These are phyloP conservation scores for Purshia tridentata DNA, from an alignment of 306 rosid species.

Conservation along the genomic window DNA sequence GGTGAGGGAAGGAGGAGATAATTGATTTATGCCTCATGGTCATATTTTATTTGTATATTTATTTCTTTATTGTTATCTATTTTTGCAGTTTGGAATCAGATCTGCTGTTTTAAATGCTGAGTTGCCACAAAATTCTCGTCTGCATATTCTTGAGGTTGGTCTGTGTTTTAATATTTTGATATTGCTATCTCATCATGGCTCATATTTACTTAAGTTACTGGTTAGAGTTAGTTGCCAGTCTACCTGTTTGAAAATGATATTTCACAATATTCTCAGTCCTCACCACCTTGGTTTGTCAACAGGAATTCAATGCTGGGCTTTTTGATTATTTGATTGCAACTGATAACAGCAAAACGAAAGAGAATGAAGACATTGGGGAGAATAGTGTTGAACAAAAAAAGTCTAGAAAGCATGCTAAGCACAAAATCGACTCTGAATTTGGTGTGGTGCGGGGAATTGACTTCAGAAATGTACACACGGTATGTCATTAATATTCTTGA, in stretches of 20 bases:
- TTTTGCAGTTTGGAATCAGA: slow-evolving; percentile 80
- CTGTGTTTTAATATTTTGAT: slow-evolving; percentile 12
- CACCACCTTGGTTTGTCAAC: slow-evolving; percentile 31
- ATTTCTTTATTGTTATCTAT: slow-evolving; percentile 5
- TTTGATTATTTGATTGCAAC: slow-evolving; percentile 94
- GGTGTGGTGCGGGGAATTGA: slow-evolving; percentile 97
- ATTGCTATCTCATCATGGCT: background rate
- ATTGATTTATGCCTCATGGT: background rate
- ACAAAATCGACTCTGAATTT: slow-evolving; percentile 79
- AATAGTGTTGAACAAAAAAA: slow-evolving; percentile 40
- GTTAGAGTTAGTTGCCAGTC: slow-evolving; percentile 8
- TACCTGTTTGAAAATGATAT: slow-evolving; percentile 13
- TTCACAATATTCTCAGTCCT: slow-evolving; percentile 5
- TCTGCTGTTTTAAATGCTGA: slow-evolving; percentile 95
- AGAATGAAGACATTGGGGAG: slow-evolving; percentile 57
- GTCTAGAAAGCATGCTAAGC: slow-evolving; percentile 50
- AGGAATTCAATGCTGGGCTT: slow-evolving; percentile 99
- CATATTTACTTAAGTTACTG: background rate
- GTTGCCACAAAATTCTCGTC: slow-evolving; percentile 97
- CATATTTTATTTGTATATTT: background rate
- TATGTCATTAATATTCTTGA: slow-evolving; percentile 34
- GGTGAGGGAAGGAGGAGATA: background rate
- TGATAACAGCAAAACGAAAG: slow-evolving; percentile 70
- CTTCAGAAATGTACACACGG: slow-evolving; percentile 91
- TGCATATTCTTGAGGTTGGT: slow-evolving; percentile 91